Evolutionary conservation across 352 stramenopile species (phyloP).

Genomic region (Globisporangium carolinianum): DNA sequence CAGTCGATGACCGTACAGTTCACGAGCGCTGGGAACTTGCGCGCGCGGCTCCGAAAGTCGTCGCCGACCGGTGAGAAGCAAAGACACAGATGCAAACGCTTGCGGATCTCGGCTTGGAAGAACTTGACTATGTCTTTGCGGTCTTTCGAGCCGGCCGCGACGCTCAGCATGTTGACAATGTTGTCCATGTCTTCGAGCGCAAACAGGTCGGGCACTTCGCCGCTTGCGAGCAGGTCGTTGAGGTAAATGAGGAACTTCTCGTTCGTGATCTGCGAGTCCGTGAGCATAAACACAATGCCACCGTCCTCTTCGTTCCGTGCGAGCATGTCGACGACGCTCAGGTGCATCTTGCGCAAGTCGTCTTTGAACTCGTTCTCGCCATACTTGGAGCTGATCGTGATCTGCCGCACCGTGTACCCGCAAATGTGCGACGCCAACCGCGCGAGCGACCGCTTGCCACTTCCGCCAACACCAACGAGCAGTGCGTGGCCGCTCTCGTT

Average conservation of each 20-base stretch:
- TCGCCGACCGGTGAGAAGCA: constrained; percentile 95
- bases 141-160: constrained; percentile 81
- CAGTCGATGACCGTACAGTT: constrained; percentile 96
- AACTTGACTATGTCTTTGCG: constrained; percentile 92
- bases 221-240: constrained; percentile 92
- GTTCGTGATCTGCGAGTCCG: constrained; percentile 95
- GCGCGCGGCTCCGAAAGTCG: constrained; percentile 90
- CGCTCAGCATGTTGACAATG: constrained; percentile 85
- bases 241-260: constrained; percentile 96
- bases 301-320: constrained; percentile 77
- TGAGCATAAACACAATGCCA: constrained; percentile 93
- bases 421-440: constrained; percentile 93
- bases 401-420: constrained; percentile 87
- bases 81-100: constrained; percentile 92
- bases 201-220: constrained; percentile 93
- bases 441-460: constrained; percentile 91
- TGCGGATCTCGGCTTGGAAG: constrained; percentile 93
- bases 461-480: constrained; percentile 92
- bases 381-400: constrained; percentile 94
- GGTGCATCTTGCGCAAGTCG: constrained; percentile 93
- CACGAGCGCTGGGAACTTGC: constrained; percentile 94
- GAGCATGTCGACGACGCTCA: constrained; percentile 90
- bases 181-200: constrained; percentile 92
- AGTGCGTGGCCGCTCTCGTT: constrained; percentile 89
- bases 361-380: constrained; percentile 96